Base-by-base conservation (phyloP, 2,329 filamentous ascomycete species). In the Alternaria sp. region DNA sequence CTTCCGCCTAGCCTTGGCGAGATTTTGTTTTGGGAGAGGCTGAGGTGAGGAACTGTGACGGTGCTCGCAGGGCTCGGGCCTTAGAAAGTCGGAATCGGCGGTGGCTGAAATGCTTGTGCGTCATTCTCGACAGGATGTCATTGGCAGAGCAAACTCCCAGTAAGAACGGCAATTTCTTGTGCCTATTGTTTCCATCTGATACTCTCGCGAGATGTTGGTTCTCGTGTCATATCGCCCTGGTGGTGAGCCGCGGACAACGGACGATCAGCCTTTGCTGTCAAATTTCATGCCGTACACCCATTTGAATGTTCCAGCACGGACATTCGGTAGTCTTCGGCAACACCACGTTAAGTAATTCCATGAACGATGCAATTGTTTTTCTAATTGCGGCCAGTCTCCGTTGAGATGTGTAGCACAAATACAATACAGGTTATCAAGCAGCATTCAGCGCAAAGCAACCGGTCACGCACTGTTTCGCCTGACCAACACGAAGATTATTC, bases 101-200 rank as follows among this genome's bases (percentile, higher is more conserved):
- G 74, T 76, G 74, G 74, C 75, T 77, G 74, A 77, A 72, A 70
- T 72, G 75, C 73, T 75, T 75, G 75, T 78, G 75, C 75, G 74
- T 72, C 68, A 72, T 75, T 67, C 65, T 68, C 67, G 64, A 68
- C 65, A 59, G 62, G 61, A 63, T 66, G 63, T 70, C 65, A 76
- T 77, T 76, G 74, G 71, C 60, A 72, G 71, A 63, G 60, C 55
- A 41, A 51, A 53, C 57, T 59, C 54, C 47, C 68, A 64, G 68
- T 70, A 62, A 69, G 64, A 65, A 67, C 62, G 51, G 57, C 70
- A 71, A 74, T 71, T 63, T 67, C 62, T 65, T 56, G 58, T 59
- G 54, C 67, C 67, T 67, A 70, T 73, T 73, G 68, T 65, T 70
- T 72, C 68, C 65, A 58, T 46, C 59, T 58, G 46, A 64, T 68